Conservation (phyloP, 257 asterid species). For the Solanum chmielewskii region DNA sequence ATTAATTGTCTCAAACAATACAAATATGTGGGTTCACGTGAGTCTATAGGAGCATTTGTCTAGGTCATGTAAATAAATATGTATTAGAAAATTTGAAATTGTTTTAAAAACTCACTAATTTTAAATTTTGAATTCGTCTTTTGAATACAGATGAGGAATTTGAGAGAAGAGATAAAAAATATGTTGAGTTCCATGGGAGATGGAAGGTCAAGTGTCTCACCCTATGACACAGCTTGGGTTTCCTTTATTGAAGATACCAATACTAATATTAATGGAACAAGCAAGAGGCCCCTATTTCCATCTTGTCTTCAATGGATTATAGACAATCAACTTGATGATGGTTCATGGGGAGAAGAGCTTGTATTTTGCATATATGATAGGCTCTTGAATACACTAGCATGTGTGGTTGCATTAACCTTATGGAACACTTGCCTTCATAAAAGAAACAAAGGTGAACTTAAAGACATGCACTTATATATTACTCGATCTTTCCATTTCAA, state of each 20-base stretch:
- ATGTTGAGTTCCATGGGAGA: neutral
- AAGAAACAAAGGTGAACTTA: conserved; percentile 8
- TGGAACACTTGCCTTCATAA: conserved; percentile 8
- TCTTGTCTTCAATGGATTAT: neutral
- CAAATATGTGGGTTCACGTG: neutral
- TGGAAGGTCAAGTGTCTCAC: neutral
- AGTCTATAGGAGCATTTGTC: neutral
- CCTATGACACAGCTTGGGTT: conserved; percentile 5
- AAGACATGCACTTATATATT: too few relatives aligned
- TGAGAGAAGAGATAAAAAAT: neutral
- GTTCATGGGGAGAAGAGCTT: conserved; percentile 4
- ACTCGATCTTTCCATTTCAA: too few relatives aligned
- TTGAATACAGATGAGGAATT: neutral
- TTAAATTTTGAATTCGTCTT: neutral
- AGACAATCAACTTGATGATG: conserved; percentile 5
- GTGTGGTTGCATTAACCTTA: conserved; percentile 13
- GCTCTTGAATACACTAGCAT: conserved; percentile 15
- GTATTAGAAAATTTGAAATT: neutral
- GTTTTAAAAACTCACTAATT: neutral
- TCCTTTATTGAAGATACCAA: neutral
- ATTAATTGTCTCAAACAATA: neutral
- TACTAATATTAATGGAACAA: neutral
- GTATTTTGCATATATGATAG: conserved; percentile 13
- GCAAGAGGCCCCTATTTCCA: neutral
- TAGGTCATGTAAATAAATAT: neutral